Percentiles rank a stretch among this genome's conserved stretches.
phyloP scores from a whole-genome alignment of 2,329 filamentous ascomycete species.

The Magnaporthiopsis incrustans region DNA sequence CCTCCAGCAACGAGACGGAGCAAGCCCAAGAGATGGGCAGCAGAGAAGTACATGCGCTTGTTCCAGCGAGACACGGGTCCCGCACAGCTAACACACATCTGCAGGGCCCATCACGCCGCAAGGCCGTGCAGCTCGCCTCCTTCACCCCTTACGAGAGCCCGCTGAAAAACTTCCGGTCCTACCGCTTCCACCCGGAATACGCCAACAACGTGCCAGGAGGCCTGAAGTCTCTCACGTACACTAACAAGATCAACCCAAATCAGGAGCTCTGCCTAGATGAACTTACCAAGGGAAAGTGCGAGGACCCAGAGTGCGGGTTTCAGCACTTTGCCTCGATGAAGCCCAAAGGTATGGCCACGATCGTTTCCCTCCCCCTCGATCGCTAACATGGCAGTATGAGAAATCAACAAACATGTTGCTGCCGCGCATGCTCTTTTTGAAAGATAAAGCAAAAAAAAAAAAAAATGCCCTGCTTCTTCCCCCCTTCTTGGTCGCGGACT shows the following conservation, averaged over 20 bases:
- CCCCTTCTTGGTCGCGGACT: slow-evolving; percentile 42
- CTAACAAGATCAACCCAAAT: slow-evolving; percentile 74
- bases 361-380: slow-evolving; percentile 19
- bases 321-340: slow-evolving; percentile 74
- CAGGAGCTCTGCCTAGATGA: slow-evolving; percentile 72
- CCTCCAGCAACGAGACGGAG: slow-evolving; percentile 17
- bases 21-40: slow-evolving; percentile 16
- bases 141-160: slow-evolving; percentile 69
- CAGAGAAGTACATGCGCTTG: slow-evolving; percentile 36
- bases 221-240: slow-evolving; percentile 86
- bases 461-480: slow-evolving; percentile 1
- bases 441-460: slow-evolving; percentile 1
- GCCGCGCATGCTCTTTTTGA: not conserved
- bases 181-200: slow-evolving; percentile 80
- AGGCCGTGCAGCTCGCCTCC: not conserved
- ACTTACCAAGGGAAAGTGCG: slow-evolving; percentile 59
- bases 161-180: slow-evolving; percentile 74
- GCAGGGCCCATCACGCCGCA: not conserved
- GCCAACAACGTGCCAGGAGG: slow-evolving; percentile 62
- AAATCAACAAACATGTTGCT: not conserved
- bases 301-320: slow-evolving; percentile 63
- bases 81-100: slow-evolving; percentile 8
- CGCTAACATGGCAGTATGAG: slow-evolving; percentile 9
- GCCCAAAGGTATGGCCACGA: slow-evolving; percentile 61
- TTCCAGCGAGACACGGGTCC: slow-evolving; percentile 6